phyloP scores from a whole-genome alignment of 2,329 filamentous ascomycete species.

The Lachnellula subtilissima region DNA sequence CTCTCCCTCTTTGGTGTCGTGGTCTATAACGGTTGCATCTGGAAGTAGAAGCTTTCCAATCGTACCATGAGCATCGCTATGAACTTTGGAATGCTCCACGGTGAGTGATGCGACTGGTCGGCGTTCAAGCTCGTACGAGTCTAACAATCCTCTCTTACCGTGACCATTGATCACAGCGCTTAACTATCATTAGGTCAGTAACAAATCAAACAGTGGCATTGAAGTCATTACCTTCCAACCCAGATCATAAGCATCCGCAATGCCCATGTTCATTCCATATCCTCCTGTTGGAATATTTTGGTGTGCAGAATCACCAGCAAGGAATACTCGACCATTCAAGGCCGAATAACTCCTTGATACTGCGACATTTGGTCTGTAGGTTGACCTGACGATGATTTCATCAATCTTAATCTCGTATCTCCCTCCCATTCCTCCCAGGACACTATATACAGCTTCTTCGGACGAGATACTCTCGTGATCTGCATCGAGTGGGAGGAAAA shows the following conservation, averaged over 20 bases:
- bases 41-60: no score
- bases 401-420: conserved; percentile 30
- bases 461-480: conserved; percentile 21
- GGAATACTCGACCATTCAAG: conserved; percentile 17
- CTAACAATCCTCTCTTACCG: no score
- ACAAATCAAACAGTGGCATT: no score
- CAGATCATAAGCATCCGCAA: conserved; percentile 31
- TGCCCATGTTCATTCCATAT: conserved; percentile 34
- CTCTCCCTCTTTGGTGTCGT: no score
- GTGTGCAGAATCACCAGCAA: conserved; percentile 29
- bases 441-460: conserved; percentile 20
- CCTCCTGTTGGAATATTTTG: conserved; percentile 21
- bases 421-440: conserved; percentile 19
- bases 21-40: no score
- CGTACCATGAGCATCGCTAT: no score
- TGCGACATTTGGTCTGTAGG: conserved; percentile 29
- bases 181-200: no score
- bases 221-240: conserved; percentile 26
- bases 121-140: no score
- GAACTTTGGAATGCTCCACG: no score
- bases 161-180: no score
- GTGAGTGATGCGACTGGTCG: no score
- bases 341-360: conserved; percentile 26
- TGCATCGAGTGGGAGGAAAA: conserved; percentile 9
- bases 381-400: conserved; percentile 29